Evolutionary conservation across 257 asterid species (phyloP).

Genomic region (Vinca minor): DNA sequence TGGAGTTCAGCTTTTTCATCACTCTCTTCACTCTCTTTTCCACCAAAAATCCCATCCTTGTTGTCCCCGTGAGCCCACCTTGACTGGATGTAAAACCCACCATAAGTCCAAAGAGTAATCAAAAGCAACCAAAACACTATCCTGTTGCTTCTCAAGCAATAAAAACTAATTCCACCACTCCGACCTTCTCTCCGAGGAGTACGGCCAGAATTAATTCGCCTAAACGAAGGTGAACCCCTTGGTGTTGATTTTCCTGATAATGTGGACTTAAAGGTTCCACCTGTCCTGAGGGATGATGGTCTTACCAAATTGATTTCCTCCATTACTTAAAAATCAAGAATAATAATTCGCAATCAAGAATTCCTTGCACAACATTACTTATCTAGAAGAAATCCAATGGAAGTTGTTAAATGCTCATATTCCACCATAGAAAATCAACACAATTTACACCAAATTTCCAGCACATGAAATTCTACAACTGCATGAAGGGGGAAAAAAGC

Average conservation of each 20-base stretch:
- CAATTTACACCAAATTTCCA: background rate
- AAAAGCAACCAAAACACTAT: conserved; percentile 85
- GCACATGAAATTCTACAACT: background rate
- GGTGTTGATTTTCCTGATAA: conserved; percentile 73
- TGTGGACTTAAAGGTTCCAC: conserved; percentile 43
- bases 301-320: conserved; percentile 60
- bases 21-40: conserved; percentile 50
- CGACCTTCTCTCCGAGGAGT: conserved; percentile 60
- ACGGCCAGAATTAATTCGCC: conserved; percentile 55
- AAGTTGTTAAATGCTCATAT: background rate
- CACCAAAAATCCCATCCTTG: conserved; percentile 88
- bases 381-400: conserved; percentile 6
- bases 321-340: conserved; percentile 31
- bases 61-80: conserved; percentile 98
- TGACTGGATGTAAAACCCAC: conserved; percentile 83
- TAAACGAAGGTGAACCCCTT: conserved; percentile 75
- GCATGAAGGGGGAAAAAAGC: background rate
- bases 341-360: no score
- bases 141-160: conserved; percentile 65
- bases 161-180: conserved; percentile 28
- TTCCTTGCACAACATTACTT: no score
- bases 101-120: conserved; percentile 96
- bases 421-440: background rate
- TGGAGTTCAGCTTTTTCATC: conserved; percentile 29
- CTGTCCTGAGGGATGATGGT: conserved; percentile 58